Evolutionary conservation across 1,284 basidiomycete species (phyloP).

Genomic region (Puccinia novopanici): DNA sequence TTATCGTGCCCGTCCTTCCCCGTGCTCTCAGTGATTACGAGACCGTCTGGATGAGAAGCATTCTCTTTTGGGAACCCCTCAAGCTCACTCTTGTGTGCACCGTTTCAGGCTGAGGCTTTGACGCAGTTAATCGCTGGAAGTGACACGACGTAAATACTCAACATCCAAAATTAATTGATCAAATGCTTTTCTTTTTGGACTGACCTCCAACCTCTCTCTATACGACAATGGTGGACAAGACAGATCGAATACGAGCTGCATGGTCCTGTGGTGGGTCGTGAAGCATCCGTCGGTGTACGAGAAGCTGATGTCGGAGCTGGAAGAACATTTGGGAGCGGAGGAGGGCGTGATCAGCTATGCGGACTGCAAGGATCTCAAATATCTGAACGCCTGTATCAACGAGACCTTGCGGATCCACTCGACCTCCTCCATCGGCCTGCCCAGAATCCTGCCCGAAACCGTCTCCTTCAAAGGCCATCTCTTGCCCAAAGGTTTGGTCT

Average conservation of each 20-base stretch:
- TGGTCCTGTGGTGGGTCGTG: constrained; percentile 79
- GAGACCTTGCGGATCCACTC: constrained; percentile 80
- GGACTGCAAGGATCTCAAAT: constrained; percentile 53
- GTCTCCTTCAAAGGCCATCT: constrained; percentile 66
- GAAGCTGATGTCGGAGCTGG: constrained; percentile 77
- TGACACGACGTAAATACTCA: constrained; percentile 66
- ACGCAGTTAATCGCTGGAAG: constrained; percentile 47
- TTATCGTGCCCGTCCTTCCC: not conserved
- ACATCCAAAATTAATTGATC: not conserved
- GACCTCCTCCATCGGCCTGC: constrained; percentile 73
- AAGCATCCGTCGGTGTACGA: constrained; percentile 68
- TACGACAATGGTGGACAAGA: not conserved
- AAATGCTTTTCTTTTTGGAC: not conserved
- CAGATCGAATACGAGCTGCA: constrained; percentile 57
- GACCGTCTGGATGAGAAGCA: constrained; percentile 74
- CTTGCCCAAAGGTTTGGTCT: constrained; percentile 62
- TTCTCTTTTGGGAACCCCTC: constrained; percentile 63
- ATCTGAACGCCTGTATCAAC: constrained; percentile 75
- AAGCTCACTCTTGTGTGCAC: constrained; percentile 7
- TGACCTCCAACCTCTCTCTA: not conserved
- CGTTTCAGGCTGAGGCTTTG: constrained; percentile 25
- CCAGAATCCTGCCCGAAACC: constrained; percentile 72
- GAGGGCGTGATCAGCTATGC: constrained; percentile 57
- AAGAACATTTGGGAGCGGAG: constrained; percentile 69
- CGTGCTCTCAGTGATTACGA: not conserved